Evolutionary conservation across 2,329 filamentous ascomycete species (phyloP).

Genomic region (Talaromyces piceae): DNA sequence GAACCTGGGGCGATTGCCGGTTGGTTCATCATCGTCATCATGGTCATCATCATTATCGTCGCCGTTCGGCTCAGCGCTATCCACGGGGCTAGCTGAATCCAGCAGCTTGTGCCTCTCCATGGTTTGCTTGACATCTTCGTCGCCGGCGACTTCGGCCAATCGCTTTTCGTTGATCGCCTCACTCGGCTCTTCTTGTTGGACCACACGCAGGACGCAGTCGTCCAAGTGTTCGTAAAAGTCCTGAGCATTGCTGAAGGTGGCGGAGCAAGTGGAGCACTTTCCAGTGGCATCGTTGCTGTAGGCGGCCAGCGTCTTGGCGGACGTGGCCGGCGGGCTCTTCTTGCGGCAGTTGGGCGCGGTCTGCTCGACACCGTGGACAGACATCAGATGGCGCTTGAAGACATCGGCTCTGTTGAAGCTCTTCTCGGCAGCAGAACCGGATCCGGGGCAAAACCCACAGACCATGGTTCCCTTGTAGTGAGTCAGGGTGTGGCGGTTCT

Average conservation of each 20-base stretch:
- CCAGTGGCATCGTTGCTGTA: constrained; percentile 72
- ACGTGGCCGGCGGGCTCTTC: constrained; percentile 46
- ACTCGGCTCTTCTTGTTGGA: constrained; percentile 51
- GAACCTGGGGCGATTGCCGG: constrained; percentile 33
- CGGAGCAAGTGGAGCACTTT: constrained; percentile 85
- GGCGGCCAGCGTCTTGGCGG: constrained; percentile 58
- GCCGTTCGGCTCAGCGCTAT: constrained; percentile 49
- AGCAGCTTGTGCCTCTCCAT: constrained; percentile 52
- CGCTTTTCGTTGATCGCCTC: constrained; percentile 52
- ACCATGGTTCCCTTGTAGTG: constrained; percentile 98
- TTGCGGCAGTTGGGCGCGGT: constrained; percentile 86
- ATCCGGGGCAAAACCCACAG: constrained; percentile 86
- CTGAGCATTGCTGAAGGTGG: constrained; percentile 76
- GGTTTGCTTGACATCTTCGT: constrained; percentile 50
- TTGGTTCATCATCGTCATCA: constrained; percentile 41
- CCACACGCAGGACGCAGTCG: constrained; percentile 58
- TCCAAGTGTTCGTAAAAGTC: constrained; percentile 96
- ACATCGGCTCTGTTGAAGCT: constrained; percentile 93
- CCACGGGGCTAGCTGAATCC: constrained; percentile 42
- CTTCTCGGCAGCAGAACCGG: constrained; percentile 83
- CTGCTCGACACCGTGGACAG: constrained; percentile 87
- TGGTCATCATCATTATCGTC: constrained; percentile 41
- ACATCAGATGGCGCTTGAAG: constrained; percentile 88
- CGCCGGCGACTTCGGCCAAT: constrained; percentile 52
- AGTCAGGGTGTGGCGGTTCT: constrained; percentile 87